Conservation (phyloP, 1,284 basidiomycete species). For the Leucoagaricus sp. region DNA sequence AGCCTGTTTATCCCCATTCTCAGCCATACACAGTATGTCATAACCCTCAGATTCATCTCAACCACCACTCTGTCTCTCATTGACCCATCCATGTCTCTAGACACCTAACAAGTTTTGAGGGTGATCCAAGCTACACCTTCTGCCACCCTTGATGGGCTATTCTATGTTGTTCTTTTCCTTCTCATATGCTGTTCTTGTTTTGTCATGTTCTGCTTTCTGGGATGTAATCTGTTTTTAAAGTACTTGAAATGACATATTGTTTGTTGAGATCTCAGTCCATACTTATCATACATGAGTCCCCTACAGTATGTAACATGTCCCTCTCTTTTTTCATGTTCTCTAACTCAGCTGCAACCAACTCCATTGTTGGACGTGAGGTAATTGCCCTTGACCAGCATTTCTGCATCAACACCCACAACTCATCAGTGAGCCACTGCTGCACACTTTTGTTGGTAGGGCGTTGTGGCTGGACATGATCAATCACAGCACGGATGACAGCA, state of each 20-base stretch:
- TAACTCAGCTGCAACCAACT: slow-evolving; percentile 27
- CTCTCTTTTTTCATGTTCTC: neutral
- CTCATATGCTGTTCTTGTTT: neutral
- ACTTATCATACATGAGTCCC: no score
- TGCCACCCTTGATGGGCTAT: neutral
- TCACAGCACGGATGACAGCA: slow-evolving; percentile 46
- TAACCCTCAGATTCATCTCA: slow-evolving; percentile 19
- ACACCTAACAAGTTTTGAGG: slow-evolving; percentile 26
- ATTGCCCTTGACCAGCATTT: slow-evolving; percentile 44
- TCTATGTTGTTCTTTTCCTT: neutral
- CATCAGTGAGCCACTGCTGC: slow-evolving; percentile 42
- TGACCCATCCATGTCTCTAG: slow-evolving; percentile 28
- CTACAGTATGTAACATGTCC: no score
- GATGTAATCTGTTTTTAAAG: slow-evolving; percentile 12
- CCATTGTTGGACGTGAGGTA: slow-evolving; percentile 36
- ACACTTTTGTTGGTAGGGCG: slow-evolving; percentile 36
- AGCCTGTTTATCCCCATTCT: slow-evolving; percentile 16
- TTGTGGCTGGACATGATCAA: slow-evolving; percentile 36
- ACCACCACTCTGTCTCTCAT: slow-evolving; percentile 34
- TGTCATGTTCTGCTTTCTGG: slow-evolving; percentile 18
- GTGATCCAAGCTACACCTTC: slow-evolving; percentile 13
- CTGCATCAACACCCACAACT: slow-evolving; percentile 44
- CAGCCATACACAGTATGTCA: slow-evolving; percentile 12
- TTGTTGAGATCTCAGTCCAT: no score
- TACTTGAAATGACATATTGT: no score